Percentiles rank a stretch among this genome's conserved stretches.
Evolutionary conservation across 1,284 basidiomycete species (phyloP).

Genomic region (Puccinia horiana): DNA sequence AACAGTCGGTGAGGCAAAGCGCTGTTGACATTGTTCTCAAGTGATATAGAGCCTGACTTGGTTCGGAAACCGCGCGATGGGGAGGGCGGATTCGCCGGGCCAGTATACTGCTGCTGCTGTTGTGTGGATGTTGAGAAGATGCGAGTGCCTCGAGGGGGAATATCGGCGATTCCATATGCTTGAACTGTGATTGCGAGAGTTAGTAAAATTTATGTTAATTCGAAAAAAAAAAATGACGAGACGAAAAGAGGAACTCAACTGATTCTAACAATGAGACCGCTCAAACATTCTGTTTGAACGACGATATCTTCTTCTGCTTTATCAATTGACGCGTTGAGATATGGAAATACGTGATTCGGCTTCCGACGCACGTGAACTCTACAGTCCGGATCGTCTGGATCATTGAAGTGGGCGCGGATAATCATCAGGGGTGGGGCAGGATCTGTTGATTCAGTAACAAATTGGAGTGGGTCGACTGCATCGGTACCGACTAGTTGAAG

Average conservation of each 20-base stretch:
- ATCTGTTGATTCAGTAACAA: slow-evolving; percentile 8
- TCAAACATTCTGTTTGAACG: slow-evolving; percentile 37
- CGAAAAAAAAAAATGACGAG: neutral
- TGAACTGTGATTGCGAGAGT: slow-evolving; percentile 2
- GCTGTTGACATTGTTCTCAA: slow-evolving; percentile 14
- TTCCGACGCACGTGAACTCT: slow-evolving; percentile 12
- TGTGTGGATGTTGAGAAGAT: neutral
- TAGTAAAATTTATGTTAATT: neutral
- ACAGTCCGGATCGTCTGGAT: slow-evolving; percentile 48
- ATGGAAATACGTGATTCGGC: slow-evolving; percentile 7
- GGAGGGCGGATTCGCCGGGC: neutral
- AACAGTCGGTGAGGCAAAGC: slow-evolving; percentile 32
- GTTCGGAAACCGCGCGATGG: slow-evolving; percentile 37
- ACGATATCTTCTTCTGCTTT: slow-evolving; percentile 41
- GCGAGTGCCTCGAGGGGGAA: neutral
- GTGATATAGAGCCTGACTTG: slow-evolving; percentile 5
- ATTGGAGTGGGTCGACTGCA: slow-evolving; percentile 33
- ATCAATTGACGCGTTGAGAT: slow-evolving; percentile 14
- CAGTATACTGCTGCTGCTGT: slow-evolving; percentile 4
- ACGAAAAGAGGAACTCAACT: slow-evolving; percentile 27
- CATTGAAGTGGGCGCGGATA: slow-evolving; percentile 48
- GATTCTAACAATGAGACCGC: slow-evolving; percentile 33
- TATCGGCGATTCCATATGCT: slow-evolving; percentile 35
- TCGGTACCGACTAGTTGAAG: slow-evolving; percentile 48
- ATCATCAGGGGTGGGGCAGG: slow-evolving; percentile 38